These are phyloP conservation scores for Mycogone perniciosa DNA, from an alignment of 2,329 filamentous ascomycete species.

Conservation along the genomic window DNA sequence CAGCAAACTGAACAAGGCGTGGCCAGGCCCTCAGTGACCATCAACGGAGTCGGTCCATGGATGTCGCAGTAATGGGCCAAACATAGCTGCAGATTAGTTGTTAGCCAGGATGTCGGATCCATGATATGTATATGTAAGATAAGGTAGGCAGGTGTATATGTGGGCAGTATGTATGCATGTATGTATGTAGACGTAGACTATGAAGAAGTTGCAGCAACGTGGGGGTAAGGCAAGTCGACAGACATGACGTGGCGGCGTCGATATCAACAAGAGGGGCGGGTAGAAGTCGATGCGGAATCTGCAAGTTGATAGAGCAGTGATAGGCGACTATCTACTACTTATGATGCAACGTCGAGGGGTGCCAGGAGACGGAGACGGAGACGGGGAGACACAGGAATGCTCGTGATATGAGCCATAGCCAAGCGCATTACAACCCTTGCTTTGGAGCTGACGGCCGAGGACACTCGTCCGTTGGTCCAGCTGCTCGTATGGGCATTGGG, in stretches of 20 bases:
- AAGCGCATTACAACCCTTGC: slow-evolving; percentile 2
- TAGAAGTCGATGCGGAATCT: not conserved
- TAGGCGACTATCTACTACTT: slow-evolving; percentile 7
- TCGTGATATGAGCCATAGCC: slow-evolving; percentile 8
- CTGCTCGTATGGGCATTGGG: not conserved
- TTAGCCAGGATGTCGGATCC: slow-evolving; percentile 27
- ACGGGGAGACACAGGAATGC: slow-evolving; percentile 8
- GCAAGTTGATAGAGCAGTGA: not conserved
- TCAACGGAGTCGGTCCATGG: slow-evolving; percentile 62
- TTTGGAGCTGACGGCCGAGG: not conserved
- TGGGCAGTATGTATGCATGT: not conserved
- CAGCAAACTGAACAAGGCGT: slow-evolving; percentile 55
- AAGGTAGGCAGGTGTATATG: no score
- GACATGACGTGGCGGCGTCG: not conserved
- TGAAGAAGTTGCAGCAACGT: not conserved
- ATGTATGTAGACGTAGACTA: not conserved
- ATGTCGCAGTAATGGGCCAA: slow-evolving; percentile 66
- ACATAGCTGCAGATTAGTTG: slow-evolving; percentile 50
- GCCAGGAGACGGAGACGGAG: not conserved
- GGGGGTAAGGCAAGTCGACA: not conserved
- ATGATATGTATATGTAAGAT: slow-evolving; percentile 16
- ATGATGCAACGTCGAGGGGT: not conserved
- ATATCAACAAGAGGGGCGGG: not conserved
- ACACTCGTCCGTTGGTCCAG: slow-evolving; percentile 4
- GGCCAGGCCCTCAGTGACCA: slow-evolving; percentile 62